A percentile compares a stretch with the other conserved stretches of the same genome.
Evolutionary conservation across 2,329 filamentous ascomycete species (phyloP).

Genomic region (Amylocarpus encephaloides): DNA sequence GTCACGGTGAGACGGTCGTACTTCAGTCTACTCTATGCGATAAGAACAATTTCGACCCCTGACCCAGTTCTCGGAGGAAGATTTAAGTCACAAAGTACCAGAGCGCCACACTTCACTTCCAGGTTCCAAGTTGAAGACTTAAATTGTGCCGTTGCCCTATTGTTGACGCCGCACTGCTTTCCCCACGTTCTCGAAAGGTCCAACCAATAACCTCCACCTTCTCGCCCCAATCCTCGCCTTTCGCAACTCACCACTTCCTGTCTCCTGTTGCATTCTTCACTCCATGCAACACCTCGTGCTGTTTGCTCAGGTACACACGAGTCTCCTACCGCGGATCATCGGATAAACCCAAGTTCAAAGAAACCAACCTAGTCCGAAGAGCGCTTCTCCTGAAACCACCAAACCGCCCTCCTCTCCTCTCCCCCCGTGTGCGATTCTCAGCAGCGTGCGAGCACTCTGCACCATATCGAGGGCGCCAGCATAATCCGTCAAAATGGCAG

Average conservation of each 20-base stretch:
- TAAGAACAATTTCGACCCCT: conserved; percentile 4
- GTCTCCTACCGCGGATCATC: no score
- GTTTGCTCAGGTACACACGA: no score
- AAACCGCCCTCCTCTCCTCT: neutral
- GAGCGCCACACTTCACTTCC: no score
- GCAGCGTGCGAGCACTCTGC: neutral
- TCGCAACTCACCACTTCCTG: neutral
- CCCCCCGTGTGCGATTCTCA: conserved; percentile 1
- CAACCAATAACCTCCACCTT: neutral
- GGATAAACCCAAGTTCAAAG: no score
- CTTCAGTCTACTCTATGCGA: conserved; percentile 15
- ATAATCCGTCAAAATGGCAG: conserved; percentile 42
- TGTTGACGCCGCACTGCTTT: neutral
- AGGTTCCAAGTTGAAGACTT: no score
- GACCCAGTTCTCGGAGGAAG: neutral
- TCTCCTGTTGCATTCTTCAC: no score
- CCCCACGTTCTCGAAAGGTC: neutral
- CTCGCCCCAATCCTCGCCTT: neutral
- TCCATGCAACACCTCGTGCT: neutral
- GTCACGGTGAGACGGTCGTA: conserved; percentile 15
- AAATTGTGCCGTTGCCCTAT: no score
- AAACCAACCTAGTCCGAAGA: neutral
- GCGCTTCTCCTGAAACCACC: neutral
- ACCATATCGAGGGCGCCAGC: neutral
- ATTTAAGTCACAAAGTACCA: neutral